Evolutionary conservation across 2,329 filamentous ascomycete species (phyloP).

Genomic region (Tympanopsis confertula): DNA sequence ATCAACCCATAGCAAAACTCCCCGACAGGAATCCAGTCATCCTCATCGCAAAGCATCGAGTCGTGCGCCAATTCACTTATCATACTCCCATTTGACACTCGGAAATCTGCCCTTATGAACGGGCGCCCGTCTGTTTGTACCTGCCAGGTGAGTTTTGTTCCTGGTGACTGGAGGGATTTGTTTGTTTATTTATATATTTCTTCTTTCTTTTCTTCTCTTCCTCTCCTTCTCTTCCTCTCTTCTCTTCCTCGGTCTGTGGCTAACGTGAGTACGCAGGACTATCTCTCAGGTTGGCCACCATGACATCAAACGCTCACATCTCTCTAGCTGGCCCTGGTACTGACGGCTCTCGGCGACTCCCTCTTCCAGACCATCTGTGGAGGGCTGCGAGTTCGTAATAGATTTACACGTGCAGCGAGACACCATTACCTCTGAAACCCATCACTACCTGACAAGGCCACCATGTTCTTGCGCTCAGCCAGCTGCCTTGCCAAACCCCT

Average conservation of each 20-base stretch:
- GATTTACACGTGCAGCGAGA: conserved; percentile 14
- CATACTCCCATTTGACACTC: too few relatives aligned
- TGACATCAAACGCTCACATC: conserved; percentile 8
- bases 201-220: conserved; percentile 5
- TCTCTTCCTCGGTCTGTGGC: conserved; percentile 13
- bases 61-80: too few relatives aligned
- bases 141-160: conserved; percentile 57
- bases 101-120: conserved; percentile 67
- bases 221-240: conserved; percentile 1
- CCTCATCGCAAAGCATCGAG: too few relatives aligned
- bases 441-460: conserved; percentile 10
- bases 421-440: conserved; percentile 3
- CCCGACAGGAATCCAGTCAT: too few relatives aligned
- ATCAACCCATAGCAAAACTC: too few relatives aligned
- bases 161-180: conserved; percentile 6
- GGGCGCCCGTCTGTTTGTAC: conserved; percentile 74
- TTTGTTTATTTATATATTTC: conserved; percentile 6
- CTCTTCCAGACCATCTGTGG: conserved; percentile 36
- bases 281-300: conserved; percentile 56
- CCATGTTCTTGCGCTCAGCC: conserved; percentile 16
- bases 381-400: conserved; percentile 35
- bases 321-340: conserved; percentile 30
- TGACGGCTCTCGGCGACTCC: conserved; percentile 14
- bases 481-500: background rate
- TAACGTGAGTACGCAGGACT: conserved; percentile 46